A percentile compares a stretch with the other conserved stretches of the same genome.
phyloP scores from a whole-genome alignment of 2,329 filamentous ascomycete genomes.

The Pseudonectria foliicola region DNA sequence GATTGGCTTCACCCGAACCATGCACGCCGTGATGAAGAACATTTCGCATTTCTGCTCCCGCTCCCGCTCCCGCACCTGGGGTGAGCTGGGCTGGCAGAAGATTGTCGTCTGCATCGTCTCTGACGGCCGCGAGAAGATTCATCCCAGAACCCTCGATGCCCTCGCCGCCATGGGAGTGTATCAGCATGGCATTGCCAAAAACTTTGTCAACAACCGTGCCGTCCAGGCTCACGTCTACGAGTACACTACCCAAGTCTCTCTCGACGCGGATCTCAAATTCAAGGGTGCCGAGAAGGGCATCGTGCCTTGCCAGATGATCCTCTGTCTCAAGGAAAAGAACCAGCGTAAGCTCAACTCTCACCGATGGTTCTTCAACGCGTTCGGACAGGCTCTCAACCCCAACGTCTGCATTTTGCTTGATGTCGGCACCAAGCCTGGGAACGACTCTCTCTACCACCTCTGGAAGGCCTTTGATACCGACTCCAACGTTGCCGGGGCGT shows the following conservation, averaged over 20 bases:
- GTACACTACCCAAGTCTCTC: constrained; percentile 95
- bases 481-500: constrained; percentile 93
- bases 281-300: constrained; percentile 99
- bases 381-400: constrained; percentile 83
- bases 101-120: constrained; percentile 97
- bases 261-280: constrained; percentile 94
- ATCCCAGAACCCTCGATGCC: constrained; percentile 87
- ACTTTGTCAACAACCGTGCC: constrained; percentile 90
- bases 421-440: constrained; percentile 85
- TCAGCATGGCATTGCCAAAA: constrained; percentile 97
- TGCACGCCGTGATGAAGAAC: constrained; percentile 99
- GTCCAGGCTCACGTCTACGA: constrained; percentile 98
- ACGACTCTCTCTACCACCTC: constrained; percentile 88
- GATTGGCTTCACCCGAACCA: constrained; percentile 90
- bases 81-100: constrained; percentile 96
- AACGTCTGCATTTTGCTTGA: constrained; percentile 97
- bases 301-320: constrained; percentile 95
- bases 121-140: constrained; percentile 83
- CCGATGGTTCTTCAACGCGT: constrained; percentile 98
- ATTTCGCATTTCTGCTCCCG: constrained; percentile 94
- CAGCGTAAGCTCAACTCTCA: constrained; percentile 97
- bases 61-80: constrained; percentile 90
- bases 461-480: constrained; percentile 99
- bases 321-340: constrained; percentile 97
- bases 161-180: constrained; percentile 96